phyloP scores from a whole-genome alignment of 768 basidiomycete genomes.

The Nevesoporus exiguus region DNA sequence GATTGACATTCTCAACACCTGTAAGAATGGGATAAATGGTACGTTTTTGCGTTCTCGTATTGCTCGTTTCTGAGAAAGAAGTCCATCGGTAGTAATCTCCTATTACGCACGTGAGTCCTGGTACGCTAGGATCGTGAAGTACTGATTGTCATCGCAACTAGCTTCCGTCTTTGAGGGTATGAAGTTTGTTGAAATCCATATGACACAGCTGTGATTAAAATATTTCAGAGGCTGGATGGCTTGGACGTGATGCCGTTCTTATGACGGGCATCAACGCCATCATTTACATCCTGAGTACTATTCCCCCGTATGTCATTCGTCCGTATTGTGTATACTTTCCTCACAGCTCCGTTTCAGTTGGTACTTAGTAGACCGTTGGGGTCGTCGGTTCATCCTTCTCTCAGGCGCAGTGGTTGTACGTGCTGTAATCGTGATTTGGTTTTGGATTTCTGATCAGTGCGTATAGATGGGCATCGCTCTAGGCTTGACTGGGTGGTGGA shows the following conservation, averaged over 20 bases:
- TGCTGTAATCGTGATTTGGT: constrained; percentile 8
- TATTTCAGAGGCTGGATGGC: constrained; percentile 83
- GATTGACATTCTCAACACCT: constrained; percentile 1
- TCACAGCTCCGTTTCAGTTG: constrained; percentile 49
- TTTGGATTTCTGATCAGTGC: constrained; percentile 3
- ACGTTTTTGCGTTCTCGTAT: constrained; percentile 18
- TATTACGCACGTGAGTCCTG: constrained; percentile 82
- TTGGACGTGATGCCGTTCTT: constrained; percentile 87
- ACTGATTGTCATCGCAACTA: constrained; percentile 30
- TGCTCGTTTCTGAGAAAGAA: constrained; percentile 5
- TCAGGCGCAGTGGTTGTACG: constrained; percentile 78
- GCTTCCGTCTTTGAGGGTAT: constrained; percentile 94
- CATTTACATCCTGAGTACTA: constrained; percentile 73
- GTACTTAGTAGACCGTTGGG: constrained; percentile 92
- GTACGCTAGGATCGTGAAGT: not conserved
- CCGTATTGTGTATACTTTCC: constrained; percentile 2
- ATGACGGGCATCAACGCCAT: constrained; percentile 95
- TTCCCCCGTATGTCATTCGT: constrained; percentile 68
- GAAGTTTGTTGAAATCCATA: constrained; percentile 9
- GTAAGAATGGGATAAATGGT: constrained; percentile 93
- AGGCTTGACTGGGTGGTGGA: constrained; percentile 85
- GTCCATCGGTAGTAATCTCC: constrained; percentile 66
- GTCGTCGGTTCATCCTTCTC: constrained; percentile 81
- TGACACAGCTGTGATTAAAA: constrained; percentile 2
- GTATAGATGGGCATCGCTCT: constrained; percentile 78